Evolutionary conservation across 2,329 filamentous ascomycete species (phyloP), one percentile per base, ranked within the genome.

Genomic region (Nemania abortiva): DNA sequence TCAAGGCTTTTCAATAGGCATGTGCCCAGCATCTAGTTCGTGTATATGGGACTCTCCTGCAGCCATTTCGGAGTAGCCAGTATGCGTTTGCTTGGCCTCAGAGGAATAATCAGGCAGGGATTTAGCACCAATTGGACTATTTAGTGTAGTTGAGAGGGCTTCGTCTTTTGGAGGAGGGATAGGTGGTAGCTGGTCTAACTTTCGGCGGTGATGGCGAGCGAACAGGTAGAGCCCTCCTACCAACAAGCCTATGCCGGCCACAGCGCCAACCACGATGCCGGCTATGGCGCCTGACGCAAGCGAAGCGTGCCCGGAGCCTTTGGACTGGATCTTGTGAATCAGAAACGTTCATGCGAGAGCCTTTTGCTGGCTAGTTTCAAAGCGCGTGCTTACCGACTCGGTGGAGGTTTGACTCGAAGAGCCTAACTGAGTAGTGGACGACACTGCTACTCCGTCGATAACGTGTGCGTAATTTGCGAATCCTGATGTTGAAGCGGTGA

Each of bases 401-500:
- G 45, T 10, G 20, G 63, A 34, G 13, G 37, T 31, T 22, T 31
- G 31, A 24, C 50, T 42, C 2, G 63, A 47, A 47, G 55, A 57
- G 22, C 29, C n/a, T 3, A 57, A 47, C 39, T 15, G 10, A 22
- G 31, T 29, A 45, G 45, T 58, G 49, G 66, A 37, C 39, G 58
- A 59, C 1, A 65, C 34, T 3, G 47, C 70, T 45, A 73, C 69
- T 7, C 74, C 73, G 45, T 74, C 73, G 29, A 75, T 75, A 2
- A 69, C 56, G 50, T 75, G 74, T 18, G 69, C 73, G 39, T 69
- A 75, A 6, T 62, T 67, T 39, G 68, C 57, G 13, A 70, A 73
- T 34, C 29, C 49, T 6, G 50, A n/a, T 9, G 62, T 61, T 1
- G 67, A 65, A 20, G 73, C 65, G 13, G 49, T 18, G 31, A 66